These are phyloP conservation scores for Aeschynomene evenia DNA, from an alignment of 306 rosid genomes.

Conservation along the genomic window DNA sequence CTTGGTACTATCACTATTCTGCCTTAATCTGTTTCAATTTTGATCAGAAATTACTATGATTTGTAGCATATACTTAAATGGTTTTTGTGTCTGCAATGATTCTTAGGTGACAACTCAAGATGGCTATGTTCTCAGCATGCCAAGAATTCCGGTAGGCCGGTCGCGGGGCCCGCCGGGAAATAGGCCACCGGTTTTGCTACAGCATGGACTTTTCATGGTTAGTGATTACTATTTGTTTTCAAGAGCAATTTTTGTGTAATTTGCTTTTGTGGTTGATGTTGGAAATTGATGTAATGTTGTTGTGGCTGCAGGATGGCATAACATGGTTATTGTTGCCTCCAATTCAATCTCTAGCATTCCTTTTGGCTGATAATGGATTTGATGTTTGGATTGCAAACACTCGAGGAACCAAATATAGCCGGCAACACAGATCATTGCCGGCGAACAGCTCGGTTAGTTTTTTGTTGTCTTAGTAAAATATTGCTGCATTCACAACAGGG, in stretches of 20 bases:
- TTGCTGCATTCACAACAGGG: background rate
- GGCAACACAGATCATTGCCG: constrained; percentile 43
- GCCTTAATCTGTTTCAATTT: constrained; percentile 15
- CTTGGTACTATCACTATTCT: constrained; percentile 29
- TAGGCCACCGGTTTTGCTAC: constrained; percentile 60
- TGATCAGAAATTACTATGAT: constrained; percentile 16
- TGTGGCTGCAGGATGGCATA: constrained; percentile 57
- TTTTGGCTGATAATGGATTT: constrained; percentile 70
- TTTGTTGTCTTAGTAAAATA: background rate
- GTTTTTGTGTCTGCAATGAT: constrained; percentile 3
- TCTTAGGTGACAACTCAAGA: constrained; percentile 68
- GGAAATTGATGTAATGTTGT: constrained; percentile 24
- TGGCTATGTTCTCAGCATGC: constrained; percentile 70
- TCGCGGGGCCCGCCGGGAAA: constrained; percentile 35
- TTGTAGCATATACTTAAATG: background rate
- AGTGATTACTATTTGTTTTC: constrained; percentile 47
- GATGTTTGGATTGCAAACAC: constrained; percentile 82
- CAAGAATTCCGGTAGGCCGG: constrained; percentile 55
- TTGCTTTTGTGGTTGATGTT: constrained; percentile 26
- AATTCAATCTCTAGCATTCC: constrained; percentile 58
- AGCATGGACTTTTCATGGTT: constrained; percentile 77
- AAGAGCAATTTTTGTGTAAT: background rate
- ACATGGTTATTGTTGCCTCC: constrained; percentile 84
- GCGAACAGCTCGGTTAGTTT: constrained; percentile 46
- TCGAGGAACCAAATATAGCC: constrained; percentile 78